Evolutionary conservation across 768 basidiomycete genomes (phyloP).

Genomic region (Russula sp.): DNA sequence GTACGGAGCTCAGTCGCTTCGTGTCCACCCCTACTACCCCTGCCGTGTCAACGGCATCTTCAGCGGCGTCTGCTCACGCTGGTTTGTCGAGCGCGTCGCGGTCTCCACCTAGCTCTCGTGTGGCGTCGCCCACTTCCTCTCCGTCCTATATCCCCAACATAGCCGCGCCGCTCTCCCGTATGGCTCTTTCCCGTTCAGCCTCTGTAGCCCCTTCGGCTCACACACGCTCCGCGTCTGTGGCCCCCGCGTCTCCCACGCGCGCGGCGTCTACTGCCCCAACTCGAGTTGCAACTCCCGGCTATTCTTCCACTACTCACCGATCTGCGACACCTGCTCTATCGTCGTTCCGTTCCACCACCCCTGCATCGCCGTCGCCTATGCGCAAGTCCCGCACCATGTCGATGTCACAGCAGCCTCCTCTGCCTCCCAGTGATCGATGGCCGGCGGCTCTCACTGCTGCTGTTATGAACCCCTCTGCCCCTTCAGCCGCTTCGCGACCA

Average conservation of each 20-base stretch:
- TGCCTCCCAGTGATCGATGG: constrained; percentile 19
- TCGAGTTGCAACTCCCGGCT: constrained; percentile 19
- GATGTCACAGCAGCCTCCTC: constrained; percentile 16
- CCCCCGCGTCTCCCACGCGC: constrained; percentile 13
- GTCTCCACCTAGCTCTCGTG: constrained; percentile 23
- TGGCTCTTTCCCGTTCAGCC: constrained; percentile 14
- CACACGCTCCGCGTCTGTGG: constrained; percentile 21
- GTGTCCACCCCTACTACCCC: constrained; percentile 14
- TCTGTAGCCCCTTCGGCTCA: constrained; percentile 16
- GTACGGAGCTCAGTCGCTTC: constrained; percentile 24
- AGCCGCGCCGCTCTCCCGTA: constrained; percentile 14
- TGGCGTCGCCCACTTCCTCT: constrained; percentile 23
- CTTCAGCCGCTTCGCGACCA: constrained; percentile 17
- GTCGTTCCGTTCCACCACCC: constrained; percentile 17
- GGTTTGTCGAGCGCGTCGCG: constrained; percentile 23
- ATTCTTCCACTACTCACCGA: constrained; percentile 12
- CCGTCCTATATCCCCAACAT: constrained; percentile 14
- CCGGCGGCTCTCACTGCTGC: constrained; percentile 11
- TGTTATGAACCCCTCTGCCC: constrained; percentile 17
- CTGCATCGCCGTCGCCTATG: constrained; percentile 14
- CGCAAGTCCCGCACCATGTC: constrained; percentile 25
- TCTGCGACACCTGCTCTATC: constrained; percentile 17
- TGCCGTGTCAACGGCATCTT: constrained; percentile 12
- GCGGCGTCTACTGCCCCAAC: constrained; percentile 13
- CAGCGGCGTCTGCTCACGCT: constrained; percentile 20